These are phyloP conservation scores for Hyphodiscus hymeniophilus DNA, from an alignment of 495 filamentous ascomycete genomes.

Conservation along the genomic window DNA sequence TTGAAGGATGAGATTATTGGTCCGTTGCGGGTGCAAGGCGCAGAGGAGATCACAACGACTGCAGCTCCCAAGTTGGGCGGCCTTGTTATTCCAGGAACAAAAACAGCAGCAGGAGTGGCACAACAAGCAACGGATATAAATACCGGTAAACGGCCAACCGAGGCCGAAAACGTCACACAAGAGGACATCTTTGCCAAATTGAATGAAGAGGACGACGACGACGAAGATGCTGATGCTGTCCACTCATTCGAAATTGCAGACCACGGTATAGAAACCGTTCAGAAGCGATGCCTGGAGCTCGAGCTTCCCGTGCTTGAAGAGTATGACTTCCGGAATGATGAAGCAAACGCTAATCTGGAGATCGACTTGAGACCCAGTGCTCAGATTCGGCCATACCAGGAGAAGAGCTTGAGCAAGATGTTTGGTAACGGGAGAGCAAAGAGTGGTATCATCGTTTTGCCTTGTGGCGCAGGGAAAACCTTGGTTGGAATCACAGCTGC, in stretches of 20 bases:
- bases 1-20: conserved; percentile 67
- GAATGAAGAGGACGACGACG: conserved; percentile 79
- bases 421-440: conserved; percentile 96
- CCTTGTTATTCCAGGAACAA: conserved; percentile 90
- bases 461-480: conserved; percentile 96
- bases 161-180: conserved; percentile 23
- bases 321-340: conserved; percentile 96
- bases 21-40: conserved; percentile 47
- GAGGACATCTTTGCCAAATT: conserved; percentile 50
- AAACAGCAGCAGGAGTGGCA: conserved; percentile 72
- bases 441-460: conserved; percentile 94
- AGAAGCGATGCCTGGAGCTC: conserved; percentile 82
- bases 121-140: conserved; percentile 46
- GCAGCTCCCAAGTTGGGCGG: conserved; percentile 82
- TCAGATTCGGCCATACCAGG: conserved; percentile 86
- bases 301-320: conserved; percentile 86
- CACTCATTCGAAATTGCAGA: conserved; percentile 91
- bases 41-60: conserved; percentile 65
- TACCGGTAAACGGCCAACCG: conserved; percentile 20
- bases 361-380: conserved; percentile 83
- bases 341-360: conserved; percentile 78
- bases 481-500: conserved; percentile 94
- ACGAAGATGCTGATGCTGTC: conserved; percentile 80
- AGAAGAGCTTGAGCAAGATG: conserved; percentile 97
- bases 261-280: conserved; percentile 70